These are phyloP conservation scores for Cylindrodendrum hubeiense DNA, from an alignment of 2,329 filamentous ascomycete species.

Conservation along the genomic window DNA sequence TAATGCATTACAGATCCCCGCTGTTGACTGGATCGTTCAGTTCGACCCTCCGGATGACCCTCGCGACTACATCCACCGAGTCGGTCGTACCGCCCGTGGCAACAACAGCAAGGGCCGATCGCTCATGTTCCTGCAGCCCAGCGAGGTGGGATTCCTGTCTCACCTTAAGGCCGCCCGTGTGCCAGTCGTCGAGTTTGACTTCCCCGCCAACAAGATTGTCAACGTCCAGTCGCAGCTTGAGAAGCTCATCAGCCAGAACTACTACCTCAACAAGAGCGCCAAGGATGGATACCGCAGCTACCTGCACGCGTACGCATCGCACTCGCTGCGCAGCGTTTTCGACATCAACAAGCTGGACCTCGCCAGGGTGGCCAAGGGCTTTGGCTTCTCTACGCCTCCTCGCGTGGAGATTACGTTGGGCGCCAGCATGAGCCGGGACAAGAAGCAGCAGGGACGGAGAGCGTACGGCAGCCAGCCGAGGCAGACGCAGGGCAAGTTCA, in stretches of 20 bases:
- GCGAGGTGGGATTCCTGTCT: slow-evolving; percentile 90
- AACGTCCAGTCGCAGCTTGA: slow-evolving; percentile 93
- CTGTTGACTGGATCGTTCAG: slow-evolving; percentile 96
- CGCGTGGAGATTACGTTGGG: slow-evolving; percentile 87
- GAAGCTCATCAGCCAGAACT: slow-evolving; percentile 94
- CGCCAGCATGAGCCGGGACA: slow-evolving; percentile 80
- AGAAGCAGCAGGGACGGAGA: slow-evolving; percentile 71
- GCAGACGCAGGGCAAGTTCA: slow-evolving; percentile 57
- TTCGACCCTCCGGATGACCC: slow-evolving; percentile 95
- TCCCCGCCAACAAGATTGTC: slow-evolving; percentile 90
- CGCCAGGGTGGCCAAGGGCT: slow-evolving; percentile 85
- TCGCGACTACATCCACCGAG: slow-evolving; percentile 93
- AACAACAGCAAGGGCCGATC: slow-evolving; percentile 86
- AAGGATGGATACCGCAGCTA: slow-evolving; percentile 89
- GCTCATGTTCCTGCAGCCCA: slow-evolving; percentile 93
- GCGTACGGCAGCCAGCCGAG: slow-evolving; percentile 84
- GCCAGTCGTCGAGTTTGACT: slow-evolving; percentile 95
- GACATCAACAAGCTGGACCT: slow-evolving; percentile 88
- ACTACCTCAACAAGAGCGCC: slow-evolving; percentile 92
- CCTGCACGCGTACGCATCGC: slow-evolving; percentile 93
- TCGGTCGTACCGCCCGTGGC: slow-evolving; percentile 93
- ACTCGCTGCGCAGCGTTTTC: slow-evolving; percentile 69
- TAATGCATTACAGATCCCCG: slow-evolving; percentile 74
- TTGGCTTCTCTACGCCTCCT: slow-evolving; percentile 83
- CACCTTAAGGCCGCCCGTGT: slow-evolving; percentile 93